Evolutionary conservation across 2,329 filamentous ascomycete species (phyloP).

Genomic region (Truncatella angustata): DNA sequence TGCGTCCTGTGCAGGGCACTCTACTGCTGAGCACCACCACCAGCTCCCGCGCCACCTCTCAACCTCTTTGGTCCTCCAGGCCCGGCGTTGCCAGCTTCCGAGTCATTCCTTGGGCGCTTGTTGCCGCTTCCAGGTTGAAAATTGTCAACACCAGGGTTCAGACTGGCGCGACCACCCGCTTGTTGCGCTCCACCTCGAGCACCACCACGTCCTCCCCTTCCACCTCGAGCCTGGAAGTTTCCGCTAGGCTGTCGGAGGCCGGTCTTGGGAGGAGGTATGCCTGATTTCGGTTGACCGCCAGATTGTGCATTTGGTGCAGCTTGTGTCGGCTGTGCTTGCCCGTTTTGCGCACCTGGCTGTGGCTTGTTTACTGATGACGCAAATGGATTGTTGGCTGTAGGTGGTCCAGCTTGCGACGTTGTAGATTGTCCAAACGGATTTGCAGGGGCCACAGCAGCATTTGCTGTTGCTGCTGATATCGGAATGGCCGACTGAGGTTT

Average conservation of each 20-base stretch:
- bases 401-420: slow-evolving; percentile 7
- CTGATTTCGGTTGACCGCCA: slow-evolving; percentile 25
- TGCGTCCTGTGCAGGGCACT: neutral
- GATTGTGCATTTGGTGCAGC: slow-evolving; percentile 23
- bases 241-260: slow-evolving; percentile 20
- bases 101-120: slow-evolving; percentile 54
- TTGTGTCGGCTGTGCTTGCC: slow-evolving; percentile 17
- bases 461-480: neutral
- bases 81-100: slow-evolving; percentile 32
- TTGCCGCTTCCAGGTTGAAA: slow-evolving; percentile 54
- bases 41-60: slow-evolving; percentile 29
- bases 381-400: slow-evolving; percentile 8
- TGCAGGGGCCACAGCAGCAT: neutral
- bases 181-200: slow-evolving; percentile 39
- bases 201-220: slow-evolving; percentile 28
- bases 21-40: neutral
- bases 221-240: slow-evolving; percentile 32
- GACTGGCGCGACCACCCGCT: slow-evolving; percentile 30
- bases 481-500: slow-evolving; percentile 14
- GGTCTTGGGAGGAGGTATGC: slow-evolving; percentile 27
- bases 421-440: slow-evolving; percentile 19
- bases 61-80: slow-evolving; percentile 37
- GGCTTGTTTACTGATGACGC: neutral
- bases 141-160: slow-evolving; percentile 51
- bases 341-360: slow-evolving; percentile 12